Percentiles rank a stretch among this genome's conserved stretches.
These are phyloP conservation scores for Gamsiella multidivaricata DNA, from an alignment of 192 early-diverging fungal genomes.

Conservation along the genomic window DNA sequence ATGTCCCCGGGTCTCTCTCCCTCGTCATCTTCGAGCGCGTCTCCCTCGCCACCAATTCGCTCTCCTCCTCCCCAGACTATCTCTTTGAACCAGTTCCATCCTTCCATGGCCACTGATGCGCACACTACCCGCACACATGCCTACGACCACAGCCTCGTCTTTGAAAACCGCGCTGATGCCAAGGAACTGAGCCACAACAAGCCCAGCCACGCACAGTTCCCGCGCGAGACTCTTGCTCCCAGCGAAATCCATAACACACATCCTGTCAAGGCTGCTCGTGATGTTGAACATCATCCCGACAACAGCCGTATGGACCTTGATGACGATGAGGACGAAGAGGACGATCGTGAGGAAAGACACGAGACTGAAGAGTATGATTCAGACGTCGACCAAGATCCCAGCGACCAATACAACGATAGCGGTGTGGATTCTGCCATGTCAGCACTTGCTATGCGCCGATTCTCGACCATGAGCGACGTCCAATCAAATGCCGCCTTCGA, in stretches of 20 bases:
- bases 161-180: neutral
- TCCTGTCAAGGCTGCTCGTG: neutral
- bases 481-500: constrained; percentile 1
- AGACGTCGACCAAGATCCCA: neutral
- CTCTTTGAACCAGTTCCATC: constrained; percentile 2
- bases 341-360: neutral
- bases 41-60: constrained; percentile 27
- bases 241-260: neutral
- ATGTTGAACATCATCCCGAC: neutral
- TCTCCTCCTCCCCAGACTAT: constrained; percentile 6
- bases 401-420: neutral
- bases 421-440: constrained; percentile 5
- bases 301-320: constrained; percentile 2
- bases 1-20: constrained; percentile 37
- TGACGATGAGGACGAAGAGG: constrained; percentile 1
- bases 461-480: constrained; percentile 5
- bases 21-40: constrained; percentile 9
- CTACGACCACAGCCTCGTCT: neutral
- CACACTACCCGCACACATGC: constrained; percentile 1
- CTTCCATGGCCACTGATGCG: neutral
- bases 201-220: neutral
- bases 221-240: neutral
- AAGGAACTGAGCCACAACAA: neutral
- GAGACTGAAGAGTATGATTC: neutral
- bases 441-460: constrained; percentile 16